phyloP scores from a whole-genome alignment of 2,329 filamentous ascomycete species.

The Ilyonectria mors-panacis region DNA sequence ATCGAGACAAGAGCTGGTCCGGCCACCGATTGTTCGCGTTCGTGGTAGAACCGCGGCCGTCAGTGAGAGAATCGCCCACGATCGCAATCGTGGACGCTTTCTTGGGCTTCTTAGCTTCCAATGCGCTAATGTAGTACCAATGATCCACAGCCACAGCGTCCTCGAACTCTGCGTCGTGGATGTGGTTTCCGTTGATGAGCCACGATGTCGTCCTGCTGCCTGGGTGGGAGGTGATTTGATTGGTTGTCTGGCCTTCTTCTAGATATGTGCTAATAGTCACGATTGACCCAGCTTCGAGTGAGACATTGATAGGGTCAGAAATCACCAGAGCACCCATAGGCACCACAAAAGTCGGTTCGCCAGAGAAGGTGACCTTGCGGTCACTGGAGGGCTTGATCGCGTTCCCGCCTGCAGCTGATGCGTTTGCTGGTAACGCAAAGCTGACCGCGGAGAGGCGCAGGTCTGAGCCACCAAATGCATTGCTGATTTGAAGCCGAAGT shows the following conservation, averaged over 20 bases:
- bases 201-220: conserved; percentile 20
- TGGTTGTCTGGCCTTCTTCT: conserved; percentile 1
- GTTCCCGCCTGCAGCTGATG: neutral
- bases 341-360: neutral
- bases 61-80: conserved; percentile 8
- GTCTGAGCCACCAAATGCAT: conserved; percentile 8
- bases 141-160: neutral
- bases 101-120: neutral
- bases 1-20: conserved; percentile 6
- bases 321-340: neutral
- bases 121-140: conserved; percentile 2
- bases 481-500: conserved; percentile 8
- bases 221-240: conserved; percentile 10
- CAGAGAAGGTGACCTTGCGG: neutral
- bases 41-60: conserved; percentile 6
- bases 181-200: conserved; percentile 12
- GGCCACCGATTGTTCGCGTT: conserved; percentile 18
- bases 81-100: neutral
- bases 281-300: neutral
- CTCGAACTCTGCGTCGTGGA: neutral
- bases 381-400: neutral
- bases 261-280: conserved; percentile 13
- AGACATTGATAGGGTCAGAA: neutral
- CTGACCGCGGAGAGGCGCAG: conserved; percentile 2
- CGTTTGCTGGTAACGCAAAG: neutral